phyloP scores from a whole-genome alignment of 2,329 filamentous ascomycete genomes.

The Beauveria pseudobassiana region DNA sequence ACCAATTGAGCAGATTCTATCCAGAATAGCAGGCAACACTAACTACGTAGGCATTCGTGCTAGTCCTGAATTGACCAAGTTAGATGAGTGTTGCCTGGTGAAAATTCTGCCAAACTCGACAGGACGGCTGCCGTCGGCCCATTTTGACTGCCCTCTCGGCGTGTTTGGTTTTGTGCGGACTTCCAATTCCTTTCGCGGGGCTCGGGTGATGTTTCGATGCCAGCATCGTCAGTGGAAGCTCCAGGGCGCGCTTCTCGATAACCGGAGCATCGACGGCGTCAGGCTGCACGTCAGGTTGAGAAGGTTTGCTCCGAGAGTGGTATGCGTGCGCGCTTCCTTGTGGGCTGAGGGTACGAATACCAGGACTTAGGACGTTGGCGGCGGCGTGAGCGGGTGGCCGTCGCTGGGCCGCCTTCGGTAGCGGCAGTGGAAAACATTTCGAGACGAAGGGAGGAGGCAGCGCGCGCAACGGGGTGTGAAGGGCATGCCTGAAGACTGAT shows the following conservation, averaged over 20 bases:
- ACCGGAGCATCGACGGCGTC: conserved; percentile 51
- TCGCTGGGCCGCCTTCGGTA: conserved; percentile 45
- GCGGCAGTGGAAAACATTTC: conserved; percentile 54
- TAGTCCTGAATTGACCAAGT: conserved; percentile 50
- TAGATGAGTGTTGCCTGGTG: conserved; percentile 13
- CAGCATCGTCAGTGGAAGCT: conserved; percentile 36
- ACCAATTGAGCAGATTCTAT: conserved; percentile 60
- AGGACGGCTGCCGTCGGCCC: conserved; percentile 59
- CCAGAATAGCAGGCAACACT: conserved; percentile 73
- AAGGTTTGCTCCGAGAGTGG: conserved; percentile 51
- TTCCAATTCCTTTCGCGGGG: conserved; percentile 45
- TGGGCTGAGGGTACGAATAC: conserved; percentile 52
- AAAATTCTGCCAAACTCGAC: conserved; percentile 37
- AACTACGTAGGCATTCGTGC: conserved; percentile 76
- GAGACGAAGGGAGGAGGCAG: conserved; percentile 5
- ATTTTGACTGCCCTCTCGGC: conserved; percentile 56
- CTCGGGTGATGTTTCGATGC: conserved; percentile 33
- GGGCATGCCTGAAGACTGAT: not conserved
- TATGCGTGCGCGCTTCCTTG: conserved; percentile 55
- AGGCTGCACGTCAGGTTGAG: conserved; percentile 39
- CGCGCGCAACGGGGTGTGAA: not conserved
- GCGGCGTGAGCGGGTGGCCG: conserved; percentile 52
- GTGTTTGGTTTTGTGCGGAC: conserved; percentile 54
- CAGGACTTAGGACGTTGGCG: conserved; percentile 52
- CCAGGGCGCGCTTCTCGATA: conserved; percentile 39